Evolutionary conservation across 1,139 yeast genomes (phyloP).

Genomic region (Kurtzmaniella quercitrusa): DNA sequence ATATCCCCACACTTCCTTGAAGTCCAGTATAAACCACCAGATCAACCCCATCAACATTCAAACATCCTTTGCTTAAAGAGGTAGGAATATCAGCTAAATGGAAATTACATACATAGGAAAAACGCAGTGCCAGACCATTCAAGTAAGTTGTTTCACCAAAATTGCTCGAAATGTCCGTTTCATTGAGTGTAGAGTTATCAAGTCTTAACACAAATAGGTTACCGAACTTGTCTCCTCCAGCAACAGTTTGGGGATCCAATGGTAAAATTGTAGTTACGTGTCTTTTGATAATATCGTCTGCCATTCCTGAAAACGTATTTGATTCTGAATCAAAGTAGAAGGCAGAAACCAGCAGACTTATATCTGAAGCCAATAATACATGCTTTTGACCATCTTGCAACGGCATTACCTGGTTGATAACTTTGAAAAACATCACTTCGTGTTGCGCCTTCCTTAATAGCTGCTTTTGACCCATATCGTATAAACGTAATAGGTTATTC

Average conservation of each 20-base stretch:
- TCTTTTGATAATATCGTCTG: constrained; percentile 66
- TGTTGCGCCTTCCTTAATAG: constrained; percentile 61
- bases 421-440: constrained; percentile 30
- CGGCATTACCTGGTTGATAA: constrained; percentile 49
- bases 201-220: constrained; percentile 66
- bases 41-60: constrained; percentile 63
- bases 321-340: constrained; percentile 47
- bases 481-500: constrained; percentile 52
- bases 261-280: constrained; percentile 57
- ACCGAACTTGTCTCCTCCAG: constrained; percentile 92
- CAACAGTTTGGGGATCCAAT: constrained; percentile 70
- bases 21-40: constrained; percentile 68
- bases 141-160: constrained; percentile 14
- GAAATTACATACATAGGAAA: constrained; percentile 55
- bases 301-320: constrained; percentile 58
- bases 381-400: constrained; percentile 50
- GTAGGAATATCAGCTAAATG: constrained; percentile 70
- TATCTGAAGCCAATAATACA: constrained; percentile 57
- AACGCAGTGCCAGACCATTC: constrained; percentile 53
- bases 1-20: constrained; percentile 74
- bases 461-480: constrained; percentile 77
- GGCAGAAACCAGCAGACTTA: constrained; percentile 57
- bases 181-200: constrained; percentile 25
- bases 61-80: constrained; percentile 49
- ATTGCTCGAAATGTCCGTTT: neutral